Conservation (phyloP, 1,284 basidiomycete species). For the Coniophora puteana region DNA sequence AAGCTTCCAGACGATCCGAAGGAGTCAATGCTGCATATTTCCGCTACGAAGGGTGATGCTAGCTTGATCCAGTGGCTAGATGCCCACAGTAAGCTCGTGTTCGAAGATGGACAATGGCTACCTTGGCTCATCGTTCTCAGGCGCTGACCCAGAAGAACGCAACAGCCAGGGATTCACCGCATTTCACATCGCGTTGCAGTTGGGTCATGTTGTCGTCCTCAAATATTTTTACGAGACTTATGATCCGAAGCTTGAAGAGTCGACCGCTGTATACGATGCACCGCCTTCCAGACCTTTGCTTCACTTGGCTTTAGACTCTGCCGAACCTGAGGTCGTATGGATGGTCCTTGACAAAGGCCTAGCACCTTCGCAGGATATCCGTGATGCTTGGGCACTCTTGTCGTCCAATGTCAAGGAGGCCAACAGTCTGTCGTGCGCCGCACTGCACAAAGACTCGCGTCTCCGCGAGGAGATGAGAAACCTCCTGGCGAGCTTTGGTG, state of each 20-base stretch:
- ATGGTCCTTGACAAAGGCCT: slow-evolving; percentile 57
- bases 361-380: slow-evolving; percentile 43
- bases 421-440: too few relatives aligned
- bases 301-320: slow-evolving; percentile 52
- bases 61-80: slow-evolving; percentile 66
- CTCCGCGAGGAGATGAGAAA: slow-evolving; percentile 50
- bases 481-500: slow-evolving; percentile 51
- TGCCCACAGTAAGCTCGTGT: slow-evolving; percentile 51
- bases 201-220: slow-evolving; percentile 46
- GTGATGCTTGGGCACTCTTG: slow-evolving; percentile 45
- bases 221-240: slow-evolving; percentile 57
- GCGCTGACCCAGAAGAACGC: slow-evolving; percentile 67
- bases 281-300: slow-evolving; percentile 41
- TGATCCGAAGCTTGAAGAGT: slow-evolving; percentile 44
- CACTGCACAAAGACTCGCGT: slow-evolving; percentile 25
- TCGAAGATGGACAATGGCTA: slow-evolving; percentile 17
- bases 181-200: slow-evolving; percentile 61
- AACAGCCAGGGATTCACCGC: slow-evolving; percentile 54
- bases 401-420: slow-evolving; percentile 35
- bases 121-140: slow-evolving; percentile 33
- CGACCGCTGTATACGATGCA: slow-evolving; percentile 44
- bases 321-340: slow-evolving; percentile 59
- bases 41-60: slow-evolving; percentile 46
- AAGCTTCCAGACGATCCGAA: slow-evolving; percentile 45
- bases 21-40: slow-evolving; percentile 70